A percentile compares a stretch with the other conserved stretches of the same genome.
Evolutionary conservation across 2,329 filamentous ascomycete genomes (phyloP).

Genomic region (Alternaria arborescens): DNA sequence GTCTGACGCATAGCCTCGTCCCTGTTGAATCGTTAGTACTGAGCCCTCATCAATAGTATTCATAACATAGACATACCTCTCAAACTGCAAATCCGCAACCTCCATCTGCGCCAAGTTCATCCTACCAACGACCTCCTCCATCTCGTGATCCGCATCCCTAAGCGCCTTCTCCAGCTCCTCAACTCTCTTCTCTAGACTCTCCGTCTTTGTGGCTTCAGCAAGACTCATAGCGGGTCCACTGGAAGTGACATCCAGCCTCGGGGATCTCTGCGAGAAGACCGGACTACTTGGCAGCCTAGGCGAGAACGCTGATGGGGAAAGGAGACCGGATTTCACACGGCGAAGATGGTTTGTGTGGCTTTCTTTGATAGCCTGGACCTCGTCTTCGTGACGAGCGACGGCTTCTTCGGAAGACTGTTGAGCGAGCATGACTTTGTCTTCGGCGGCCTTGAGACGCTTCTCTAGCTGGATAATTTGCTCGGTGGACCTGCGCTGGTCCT

Average conservation of each 20-base stretch:
- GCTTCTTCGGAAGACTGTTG: constrained; percentile 88
- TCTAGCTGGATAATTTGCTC: constrained; percentile 86
- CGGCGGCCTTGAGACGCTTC: constrained; percentile 77
- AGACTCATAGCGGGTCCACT: constrained; percentile 67
- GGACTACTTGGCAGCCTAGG: constrained; percentile 70
- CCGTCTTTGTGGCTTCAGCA: constrained; percentile 76
- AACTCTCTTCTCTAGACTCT: constrained; percentile 79
- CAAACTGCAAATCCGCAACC: constrained; percentile 78
- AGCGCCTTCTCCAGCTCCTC: constrained; percentile 85
- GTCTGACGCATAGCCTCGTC: constrained; percentile 79
- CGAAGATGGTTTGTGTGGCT: constrained; percentile 79
- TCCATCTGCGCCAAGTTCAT: constrained; percentile 87
- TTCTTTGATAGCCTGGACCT: constrained; percentile 78
- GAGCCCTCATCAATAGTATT: constrained; percentile 3
- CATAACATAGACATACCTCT: constrained; percentile 56
- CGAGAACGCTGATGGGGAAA: constrained; percentile 61
- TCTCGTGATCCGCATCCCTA: constrained; percentile 77
- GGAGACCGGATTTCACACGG: constrained; percentile 67
- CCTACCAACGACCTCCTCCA: constrained; percentile 81
- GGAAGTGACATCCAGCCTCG: constrained; percentile 68
- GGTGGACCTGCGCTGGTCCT: constrained; percentile 81
- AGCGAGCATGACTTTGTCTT: constrained; percentile 82
- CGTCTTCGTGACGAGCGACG: constrained; percentile 84
- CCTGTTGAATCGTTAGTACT: constrained; percentile 47
- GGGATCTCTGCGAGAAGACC: constrained; percentile 66